These are phyloP conservation scores for Thinopyrum elongatum DNA, from an alignment of 176 grass and related monocot genomes.

Conservation along the genomic window DNA sequence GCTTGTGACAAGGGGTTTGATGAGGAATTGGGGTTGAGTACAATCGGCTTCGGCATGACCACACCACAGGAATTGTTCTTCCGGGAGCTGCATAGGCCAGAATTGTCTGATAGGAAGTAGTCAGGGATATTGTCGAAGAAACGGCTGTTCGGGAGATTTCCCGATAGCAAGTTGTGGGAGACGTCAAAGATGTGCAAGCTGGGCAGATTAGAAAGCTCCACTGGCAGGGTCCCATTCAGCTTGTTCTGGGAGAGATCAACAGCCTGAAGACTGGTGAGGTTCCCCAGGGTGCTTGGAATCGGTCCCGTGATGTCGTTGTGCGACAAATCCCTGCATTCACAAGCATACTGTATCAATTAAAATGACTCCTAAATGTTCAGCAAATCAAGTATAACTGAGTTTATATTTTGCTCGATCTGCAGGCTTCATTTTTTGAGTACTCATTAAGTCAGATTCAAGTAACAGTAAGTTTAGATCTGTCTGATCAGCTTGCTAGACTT, in stretches of 20 bases:
- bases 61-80: constrained; percentile 62
- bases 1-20: constrained; percentile 43
- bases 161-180: constrained; percentile 83
- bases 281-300: constrained; percentile 60
- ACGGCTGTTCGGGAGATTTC: constrained; percentile 67
- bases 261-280: constrained; percentile 61
- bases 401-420: not conserved
- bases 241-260: constrained; percentile 77
- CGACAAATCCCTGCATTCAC: constrained; percentile 74
- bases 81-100: constrained; percentile 57
- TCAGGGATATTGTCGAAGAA: constrained; percentile 70
- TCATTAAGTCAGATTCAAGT: not conserved
- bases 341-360: constrained; percentile 8
- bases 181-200: constrained; percentile 68
- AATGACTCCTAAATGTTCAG: not conserved
- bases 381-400: not conserved
- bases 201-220: constrained; percentile 55
- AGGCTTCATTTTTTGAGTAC: not conserved
- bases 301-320: constrained; percentile 62
- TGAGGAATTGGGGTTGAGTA: constrained; percentile 90
- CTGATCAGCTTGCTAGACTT: not conserved
- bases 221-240: constrained; percentile 65
- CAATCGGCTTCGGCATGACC: constrained; percentile 89
- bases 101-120: constrained; percentile 59
- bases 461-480: not conserved